Base-by-base conservation (phyloP, 257 asterid species). In the Orobanche coerulescens region DNA sequence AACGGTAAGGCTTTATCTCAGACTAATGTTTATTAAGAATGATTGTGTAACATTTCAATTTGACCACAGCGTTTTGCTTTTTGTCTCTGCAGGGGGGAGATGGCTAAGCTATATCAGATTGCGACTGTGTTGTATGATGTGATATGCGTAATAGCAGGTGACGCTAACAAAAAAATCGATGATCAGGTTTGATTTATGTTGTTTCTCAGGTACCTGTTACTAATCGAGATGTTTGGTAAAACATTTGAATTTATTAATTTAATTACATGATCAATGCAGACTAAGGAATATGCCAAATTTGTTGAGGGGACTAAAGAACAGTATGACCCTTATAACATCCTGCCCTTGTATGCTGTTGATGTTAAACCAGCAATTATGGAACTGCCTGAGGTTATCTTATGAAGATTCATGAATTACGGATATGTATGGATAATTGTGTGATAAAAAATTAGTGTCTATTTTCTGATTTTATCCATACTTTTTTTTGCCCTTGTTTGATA, bases 321-420 rank as follows among this genome's bases (percentile, higher is more conserved):
- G 72, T 78, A 76, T 33, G 79, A 70, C 85, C 97, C 86, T 81
- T 89, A 86, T 72, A 93, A 93, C 84, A 86, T 93, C 79, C 88
- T 93, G 68, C 99, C 97, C 19, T 65, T 93, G 79, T 81, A 89
- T 67, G 84, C 99, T 19, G 80, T 75, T 72, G 96, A 92, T 40
- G 86, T 84, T 72, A 90, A 82, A 70, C 97, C 99, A 14, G 95
- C 84, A 52, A 84, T 93, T 63, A 89, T 93, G 97, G 96, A 89
- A 72, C 90, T 86, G 49, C 87, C 96, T 18, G 99, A 93, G 99
- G 97, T 92, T 77, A 58, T 70, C 34, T 44, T 53, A 36, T 22
- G 56, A 61, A 53, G 40, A 71, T 71, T 18, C 47, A 16, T 33
- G 49, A 53, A 57, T 34, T 63, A 50, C 12, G 66, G 18, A 42